Conservation (phyloP, 441 rosid species). For the Erysimum cheiri region DNA sequence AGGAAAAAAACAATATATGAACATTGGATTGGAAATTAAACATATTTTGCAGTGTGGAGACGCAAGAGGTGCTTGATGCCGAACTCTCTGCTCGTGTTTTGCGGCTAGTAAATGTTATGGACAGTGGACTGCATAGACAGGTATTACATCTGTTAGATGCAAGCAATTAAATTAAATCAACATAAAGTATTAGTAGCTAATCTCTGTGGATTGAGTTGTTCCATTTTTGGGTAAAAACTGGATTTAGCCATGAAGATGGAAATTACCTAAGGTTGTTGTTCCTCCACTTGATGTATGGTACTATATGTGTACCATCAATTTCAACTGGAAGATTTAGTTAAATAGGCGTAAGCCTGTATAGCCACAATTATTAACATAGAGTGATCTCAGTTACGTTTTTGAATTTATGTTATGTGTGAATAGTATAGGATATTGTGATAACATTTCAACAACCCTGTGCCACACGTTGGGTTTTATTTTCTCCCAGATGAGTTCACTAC, state of each 20-base stretch:
- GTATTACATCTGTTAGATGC: slow-evolving; percentile 48
- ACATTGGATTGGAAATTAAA: slow-evolving; percentile 28
- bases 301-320: slow-evolving; percentile 11
- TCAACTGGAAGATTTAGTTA: slow-evolving; percentile 17
- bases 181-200: slow-evolving; percentile 6
- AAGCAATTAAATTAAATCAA: slow-evolving; percentile 1
- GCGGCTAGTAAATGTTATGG: slow-evolving; percentile 89
- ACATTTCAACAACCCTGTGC: slow-evolving; percentile 29
- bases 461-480: slow-evolving; percentile 25
- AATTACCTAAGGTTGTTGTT: slow-evolving; percentile 18
- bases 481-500: slow-evolving; percentile 32
- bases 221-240: slow-evolving; percentile 12
- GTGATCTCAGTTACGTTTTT: no score
- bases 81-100: slow-evolving; percentile 98
- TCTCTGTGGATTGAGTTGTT: slow-evolving; percentile 25
- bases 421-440: slow-evolving; percentile 17
- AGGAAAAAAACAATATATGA: slow-evolving; percentile 30
- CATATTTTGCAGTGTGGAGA: slow-evolving; percentile 76
- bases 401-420: slow-evolving; percentile 14
- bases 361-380: no score
- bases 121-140: slow-evolving; percentile 94
- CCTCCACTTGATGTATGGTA: slow-evolving; percentile 19
- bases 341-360: slow-evolving; percentile 17
- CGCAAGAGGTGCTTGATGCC: slow-evolving; percentile 98
- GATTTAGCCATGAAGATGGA: slow-evolving; percentile 25